Percentiles rank a stretch among this genome's conserved stretches.
These are phyloP conservation scores for Blastocystis sp. DNA, from an alignment of 352 stramenopile genomes.

Conservation along the genomic window DNA sequence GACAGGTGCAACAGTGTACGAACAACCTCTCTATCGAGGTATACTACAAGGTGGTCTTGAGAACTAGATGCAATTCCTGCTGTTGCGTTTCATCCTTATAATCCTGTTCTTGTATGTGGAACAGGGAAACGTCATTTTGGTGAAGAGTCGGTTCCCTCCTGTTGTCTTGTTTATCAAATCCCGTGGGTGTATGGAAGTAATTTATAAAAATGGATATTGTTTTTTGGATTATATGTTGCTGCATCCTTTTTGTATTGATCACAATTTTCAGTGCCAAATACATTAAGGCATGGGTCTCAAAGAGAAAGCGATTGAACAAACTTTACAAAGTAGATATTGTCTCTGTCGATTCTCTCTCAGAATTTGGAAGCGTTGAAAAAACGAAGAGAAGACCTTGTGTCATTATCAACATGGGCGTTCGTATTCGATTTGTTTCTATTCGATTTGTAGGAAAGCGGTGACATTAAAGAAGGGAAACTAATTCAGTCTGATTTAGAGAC, in stretches of 20 bases:
- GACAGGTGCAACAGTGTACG: neutral
- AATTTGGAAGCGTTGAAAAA: conserved; percentile 1
- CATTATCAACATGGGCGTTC: conserved; percentile 1
- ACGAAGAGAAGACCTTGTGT: conserved; percentile 44
- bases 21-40: neutral
- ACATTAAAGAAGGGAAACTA: neutral
- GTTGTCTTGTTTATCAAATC: conserved; percentile 39
- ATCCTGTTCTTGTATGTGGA: neutral
- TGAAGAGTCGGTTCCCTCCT: neutral
- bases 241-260: neutral
- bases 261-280: neutral
- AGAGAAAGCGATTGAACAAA: neutral
- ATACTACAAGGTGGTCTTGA: neutral
- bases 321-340: neutral
- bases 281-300: conserved; percentile 38
- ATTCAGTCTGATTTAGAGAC: conserved; percentile 25
- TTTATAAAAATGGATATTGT: neutral
- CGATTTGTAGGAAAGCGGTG: conserved; percentile 5
- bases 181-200: neutral
- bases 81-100: conserved; percentile 11
- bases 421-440: neutral
- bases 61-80: neutral
- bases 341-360: neutral
- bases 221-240: neutral
- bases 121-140: conserved; percentile 21